Evolutionary conservation across 2,329 filamentous ascomycete genomes (phyloP), one percentile per base, ranked within the genome.

Genomic region (Aureobasidium lini): DNA sequence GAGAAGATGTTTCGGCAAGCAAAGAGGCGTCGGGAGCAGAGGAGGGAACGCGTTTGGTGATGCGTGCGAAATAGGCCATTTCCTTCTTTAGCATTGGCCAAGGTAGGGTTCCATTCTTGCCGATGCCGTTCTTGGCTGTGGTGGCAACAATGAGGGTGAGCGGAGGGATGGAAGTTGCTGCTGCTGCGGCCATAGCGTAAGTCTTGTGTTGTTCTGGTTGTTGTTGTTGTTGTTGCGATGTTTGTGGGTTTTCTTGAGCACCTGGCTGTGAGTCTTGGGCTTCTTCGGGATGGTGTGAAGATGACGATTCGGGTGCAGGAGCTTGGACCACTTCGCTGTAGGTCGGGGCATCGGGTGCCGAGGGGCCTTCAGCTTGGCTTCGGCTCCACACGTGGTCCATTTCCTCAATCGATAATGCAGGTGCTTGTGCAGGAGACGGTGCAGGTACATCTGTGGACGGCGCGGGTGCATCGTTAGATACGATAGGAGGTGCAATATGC

Each of bases 101-200:
- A 4, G 94, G 94, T 58, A 99, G 84, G 3, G 79, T 81, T 62
- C 90, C 90, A 61, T 81, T 79, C 48, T 83, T 80, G 61, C 94
- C 94, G 68, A 99, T 97, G 71, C 94, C 94, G 79, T 96, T 84
- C 40, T 77, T 79, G 56, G 87, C 86, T n/a, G 92, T 95, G 16
- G 92, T 87, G n/a, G 90, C 93, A 67, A 96, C 90, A 72, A 97
- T 88, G 67, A 96, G 83, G n/a, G 90, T 96, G 57, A 96, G 78
- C 1, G 70, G 68, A 4, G 62, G 62, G 6, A 57, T 18, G 9
- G 37, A 31, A 8, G 42, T 31, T 36, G 43, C 42, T 47, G 54
- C 32, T 48, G 54, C 54, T 18, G 54, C 54, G 29, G 42, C 54
- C 54, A 57, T 57, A 8, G 54, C 54, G 15, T 56, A 44, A 4